phyloP scores from a whole-genome alignment of 139 green algal species.

The Auxenochlorella protothecoides region DNA sequence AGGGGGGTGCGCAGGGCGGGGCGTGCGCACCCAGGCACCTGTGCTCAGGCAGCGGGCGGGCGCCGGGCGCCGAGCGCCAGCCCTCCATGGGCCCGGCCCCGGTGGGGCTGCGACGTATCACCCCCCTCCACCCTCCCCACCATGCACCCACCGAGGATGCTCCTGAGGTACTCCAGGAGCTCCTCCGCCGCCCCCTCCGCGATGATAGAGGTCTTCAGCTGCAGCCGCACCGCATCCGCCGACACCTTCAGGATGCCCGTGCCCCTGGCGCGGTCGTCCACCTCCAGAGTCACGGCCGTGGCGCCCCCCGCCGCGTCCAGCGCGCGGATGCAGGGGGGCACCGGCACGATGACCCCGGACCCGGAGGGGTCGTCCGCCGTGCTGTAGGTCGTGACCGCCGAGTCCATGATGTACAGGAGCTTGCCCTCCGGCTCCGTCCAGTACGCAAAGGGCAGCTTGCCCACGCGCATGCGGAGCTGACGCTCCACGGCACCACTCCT shows the following conservation, averaged over 20 bases:
- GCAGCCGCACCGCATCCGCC: conserved; percentile 59
- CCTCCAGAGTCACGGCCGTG: conserved; percentile 40
- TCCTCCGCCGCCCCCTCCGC: conserved; percentile 27
- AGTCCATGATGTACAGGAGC: conserved; percentile 67
- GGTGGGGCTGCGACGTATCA: background rate
- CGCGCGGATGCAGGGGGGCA: conserved; percentile 68
- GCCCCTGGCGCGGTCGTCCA: conserved; percentile 47
- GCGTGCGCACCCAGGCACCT: background rate
- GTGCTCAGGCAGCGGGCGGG: background rate
- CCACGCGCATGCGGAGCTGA: conserved; percentile 59
- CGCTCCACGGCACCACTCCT: conserved; percentile 51
- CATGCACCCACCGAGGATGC: conserved; percentile 18
- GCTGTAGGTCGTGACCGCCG: conserved; percentile 53
- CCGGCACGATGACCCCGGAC: conserved; percentile 28
- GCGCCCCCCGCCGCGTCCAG: conserved; percentile 5
- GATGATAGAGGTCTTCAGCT: conserved; percentile 35
- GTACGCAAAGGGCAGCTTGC: conserved; percentile 67
- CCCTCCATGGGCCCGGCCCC: background rate
- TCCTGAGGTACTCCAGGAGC: conserved; percentile 39
- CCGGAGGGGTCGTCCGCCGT: conserved; percentile 19
- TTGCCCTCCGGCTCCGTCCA: conserved; percentile 42
- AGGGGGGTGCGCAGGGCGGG: too few species aligned
- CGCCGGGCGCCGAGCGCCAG: background rate
- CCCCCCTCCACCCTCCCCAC: background rate
- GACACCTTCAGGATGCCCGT: conserved; percentile 37